Base-by-base conservation (phyloP, 768 basidiomycete genomes). In the Agaricus blazei region DNA sequence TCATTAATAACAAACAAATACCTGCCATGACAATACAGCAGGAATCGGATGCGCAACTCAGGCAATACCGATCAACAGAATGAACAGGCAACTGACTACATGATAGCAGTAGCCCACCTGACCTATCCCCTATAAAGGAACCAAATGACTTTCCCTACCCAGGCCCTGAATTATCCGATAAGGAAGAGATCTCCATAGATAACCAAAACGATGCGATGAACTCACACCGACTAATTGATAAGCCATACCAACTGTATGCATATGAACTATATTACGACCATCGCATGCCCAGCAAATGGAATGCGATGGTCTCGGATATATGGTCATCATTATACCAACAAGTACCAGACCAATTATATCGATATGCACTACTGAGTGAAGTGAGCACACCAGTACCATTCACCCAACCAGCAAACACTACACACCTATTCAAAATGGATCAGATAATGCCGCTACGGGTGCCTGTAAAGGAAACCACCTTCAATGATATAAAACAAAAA, bases 261-360 rank as follows among this genome's bases (percentile, higher is more conserved):
- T 53, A 56, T 5, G 50, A 60, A 15, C 60, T 60, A 60, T 28
- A 31, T 11, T 57, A 54, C 27, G 59, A 63, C 28, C 60, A 53
- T 51, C 47, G 54, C n/a, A 62, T 67, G 62, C 64, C 62, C 6
- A 4, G 9, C 4, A 54, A 67, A 58, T 64, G 59, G 59, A 65
- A 67, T 48, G 54, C 61, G 6, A 44, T 64, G 3, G 54, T 29
- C 11, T 7, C 9, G 24, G 15, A 51, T 31, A 45, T 11, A 29
- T 40, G 0, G 27, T 26, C 56, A 15, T 50, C 48, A 8, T 5
- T 4, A 4, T 24, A 4, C 4, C 5, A 14, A 42, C 3, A 3
- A 3, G 5, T 14, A 42, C 4, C 14, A n/a, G n/a, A 3, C 3
- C 5, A 4, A 4, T 4, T 4, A 42, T 15, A 42, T 42, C 14